A percentile compares a stretch with the other conserved stretches of the same genome.
phyloP scores from a whole-genome alignment of 768 basidiomycete genomes.

The Tricholomella constricta region DNA sequence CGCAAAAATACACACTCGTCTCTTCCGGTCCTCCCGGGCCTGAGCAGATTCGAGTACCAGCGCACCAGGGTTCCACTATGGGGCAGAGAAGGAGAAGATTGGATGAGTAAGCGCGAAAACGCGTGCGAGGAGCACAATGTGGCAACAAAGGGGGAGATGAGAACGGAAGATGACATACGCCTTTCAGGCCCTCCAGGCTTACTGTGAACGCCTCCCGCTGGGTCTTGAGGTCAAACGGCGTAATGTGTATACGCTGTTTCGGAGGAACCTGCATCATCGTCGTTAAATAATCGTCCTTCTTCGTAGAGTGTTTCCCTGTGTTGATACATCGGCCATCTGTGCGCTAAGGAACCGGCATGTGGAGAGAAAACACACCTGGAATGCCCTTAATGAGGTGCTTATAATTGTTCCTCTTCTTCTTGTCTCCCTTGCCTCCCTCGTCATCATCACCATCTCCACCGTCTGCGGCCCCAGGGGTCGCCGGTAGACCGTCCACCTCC shows the following conservation, averaged over 20 bases:
- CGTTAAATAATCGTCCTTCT: slow-evolving; percentile 74
- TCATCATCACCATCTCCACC: slow-evolving; percentile 58
- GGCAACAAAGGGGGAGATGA: neutral
- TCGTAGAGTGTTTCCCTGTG: slow-evolving; percentile 76
- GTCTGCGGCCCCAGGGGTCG: slow-evolving; percentile 35
- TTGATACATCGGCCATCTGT: slow-evolving; percentile 3
- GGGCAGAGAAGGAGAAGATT: slow-evolving; percentile 1
- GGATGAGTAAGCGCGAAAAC: slow-evolving; percentile 5
- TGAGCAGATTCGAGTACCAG: slow-evolving; percentile 70
- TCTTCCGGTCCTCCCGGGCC: slow-evolving; percentile 76
- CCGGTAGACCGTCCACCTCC: slow-evolving; percentile 38
- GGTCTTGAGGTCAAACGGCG: slow-evolving; percentile 63
- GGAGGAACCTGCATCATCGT: slow-evolving; percentile 68
- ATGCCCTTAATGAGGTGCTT: slow-evolving; percentile 76
- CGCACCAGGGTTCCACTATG: slow-evolving; percentile 66
- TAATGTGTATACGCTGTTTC: slow-evolving; percentile 67
- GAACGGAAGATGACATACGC: slow-evolving; percentile 47
- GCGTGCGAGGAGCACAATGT: neutral
- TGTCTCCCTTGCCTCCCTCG: slow-evolving; percentile 53
- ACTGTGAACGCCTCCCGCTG: slow-evolving; percentile 75
- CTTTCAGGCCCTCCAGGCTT: slow-evolving; percentile 71
- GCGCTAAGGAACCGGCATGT: neutral
- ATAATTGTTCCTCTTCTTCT: slow-evolving; percentile 79
- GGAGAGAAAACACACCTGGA: slow-evolving; percentile 52
- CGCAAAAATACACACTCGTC: slow-evolving; percentile 53